A percentile compares a stretch with the other conserved stretches of the same genome.
phyloP scores from a whole-genome alignment of 768 basidiomycete species.

The Amanita thiersii region DNA sequence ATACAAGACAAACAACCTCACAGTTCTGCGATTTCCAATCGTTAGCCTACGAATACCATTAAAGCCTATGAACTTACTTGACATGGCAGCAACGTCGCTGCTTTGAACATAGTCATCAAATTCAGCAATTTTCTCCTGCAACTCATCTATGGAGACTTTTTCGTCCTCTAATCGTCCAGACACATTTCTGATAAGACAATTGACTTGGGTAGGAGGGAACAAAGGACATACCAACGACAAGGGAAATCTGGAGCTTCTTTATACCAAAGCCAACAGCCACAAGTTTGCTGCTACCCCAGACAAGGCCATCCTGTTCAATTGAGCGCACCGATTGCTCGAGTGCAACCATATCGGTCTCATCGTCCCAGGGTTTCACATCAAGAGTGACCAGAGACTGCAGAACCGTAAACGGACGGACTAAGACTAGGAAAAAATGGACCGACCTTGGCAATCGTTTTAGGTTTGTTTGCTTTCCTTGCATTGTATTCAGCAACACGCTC shows the following conservation, averaged over 20 bases:
- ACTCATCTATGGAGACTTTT: conserved; percentile 84
- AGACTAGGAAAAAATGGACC: conserved; percentile 11
- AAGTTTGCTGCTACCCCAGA: conserved; percentile 93
- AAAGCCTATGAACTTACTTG: conserved; percentile 46
- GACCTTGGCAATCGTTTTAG: conserved; percentile 85
- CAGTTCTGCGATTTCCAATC: conserved; percentile 3
- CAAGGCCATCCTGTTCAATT: conserved; percentile 81
- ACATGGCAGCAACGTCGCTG: conserved; percentile 89
- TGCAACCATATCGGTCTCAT: conserved; percentile 93
- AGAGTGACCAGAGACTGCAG: conserved; percentile 90
- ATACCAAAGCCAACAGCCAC: conserved; percentile 90
- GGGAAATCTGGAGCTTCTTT: conserved; percentile 77
- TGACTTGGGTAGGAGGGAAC: background rate
- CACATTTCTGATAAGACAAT: conserved; percentile 2
- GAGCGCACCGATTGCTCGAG: conserved; percentile 81
- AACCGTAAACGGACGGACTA: conserved; percentile 6
- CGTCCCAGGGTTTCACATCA: conserved; percentile 99
- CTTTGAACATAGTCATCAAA: conserved; percentile 89
- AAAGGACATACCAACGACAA: conserved; percentile 43
- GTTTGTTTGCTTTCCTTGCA: conserved; percentile 87
- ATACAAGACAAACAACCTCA: background rate
- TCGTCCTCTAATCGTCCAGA: conserved; percentile 69
- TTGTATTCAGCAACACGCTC: conserved; percentile 93
- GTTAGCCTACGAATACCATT: conserved; percentile 7
- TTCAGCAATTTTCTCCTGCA: conserved; percentile 85